Evolutionary conservation across 2,329 filamentous ascomycete species (phyloP).

Genomic region (Grosmannia huntii): DNA sequence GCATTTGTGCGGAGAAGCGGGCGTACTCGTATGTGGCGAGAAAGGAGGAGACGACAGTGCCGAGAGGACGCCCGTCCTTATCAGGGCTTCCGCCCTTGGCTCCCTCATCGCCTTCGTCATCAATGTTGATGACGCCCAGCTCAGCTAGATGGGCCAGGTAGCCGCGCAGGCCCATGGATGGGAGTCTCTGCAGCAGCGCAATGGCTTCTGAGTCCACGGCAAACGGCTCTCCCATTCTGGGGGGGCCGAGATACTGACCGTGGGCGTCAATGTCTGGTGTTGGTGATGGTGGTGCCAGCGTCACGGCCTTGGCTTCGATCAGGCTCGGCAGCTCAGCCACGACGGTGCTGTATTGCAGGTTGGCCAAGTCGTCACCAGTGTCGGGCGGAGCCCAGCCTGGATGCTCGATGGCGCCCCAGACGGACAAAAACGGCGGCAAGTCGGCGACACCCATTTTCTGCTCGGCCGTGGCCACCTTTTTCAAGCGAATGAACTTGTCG

Average conservation of each 20-base stretch:
- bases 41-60: constrained; percentile 43
- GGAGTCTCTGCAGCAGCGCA: constrained; percentile 56
- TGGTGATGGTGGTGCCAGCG: constrained; percentile 52
- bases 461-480: constrained; percentile 11
- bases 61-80: not conserved
- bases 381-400: constrained; percentile 74
- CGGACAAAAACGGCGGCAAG: constrained; percentile 36
- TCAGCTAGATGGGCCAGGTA: constrained; percentile 62
- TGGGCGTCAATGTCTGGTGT: constrained; percentile 16
- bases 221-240: constrained; percentile 17
- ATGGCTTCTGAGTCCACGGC: constrained; percentile 55
- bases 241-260: not conserved
- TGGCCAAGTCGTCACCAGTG: constrained; percentile 48
- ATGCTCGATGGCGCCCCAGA: constrained; percentile 79
- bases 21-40: constrained; percentile 69
- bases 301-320: constrained; percentile 87
- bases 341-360: constrained; percentile 73
- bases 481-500: not conserved
- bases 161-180: constrained; percentile 61
- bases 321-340: constrained; percentile 75
- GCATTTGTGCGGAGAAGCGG: constrained; percentile 60
- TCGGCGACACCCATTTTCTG: constrained; percentile 24
- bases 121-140: constrained; percentile 45
- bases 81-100: not conserved
- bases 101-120: not conserved